Evolutionary conservation across 306 rosid species (phyloP).

Genomic region (Vigna hirtella): DNA sequence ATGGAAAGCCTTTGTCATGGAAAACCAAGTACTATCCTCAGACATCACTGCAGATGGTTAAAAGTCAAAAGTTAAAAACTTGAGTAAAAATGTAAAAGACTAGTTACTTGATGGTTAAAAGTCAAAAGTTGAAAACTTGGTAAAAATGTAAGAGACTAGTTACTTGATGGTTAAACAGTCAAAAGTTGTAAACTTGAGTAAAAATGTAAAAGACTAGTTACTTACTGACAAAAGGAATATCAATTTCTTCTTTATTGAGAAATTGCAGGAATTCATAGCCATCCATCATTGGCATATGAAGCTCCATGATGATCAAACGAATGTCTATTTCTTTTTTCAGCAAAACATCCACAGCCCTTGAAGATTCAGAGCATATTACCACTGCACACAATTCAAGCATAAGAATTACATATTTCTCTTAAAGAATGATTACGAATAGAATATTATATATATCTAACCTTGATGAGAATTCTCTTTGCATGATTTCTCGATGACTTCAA

Average conservation of each 20-base stretch:
- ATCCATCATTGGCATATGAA: constrained; percentile 71
- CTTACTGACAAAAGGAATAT: constrained; percentile 74
- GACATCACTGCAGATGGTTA: constrained; percentile 62
- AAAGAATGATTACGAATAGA: no score
- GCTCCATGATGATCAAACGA: constrained; percentile 67
- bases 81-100: no score
- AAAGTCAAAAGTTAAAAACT: neutral
- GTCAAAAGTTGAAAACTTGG: neutral
- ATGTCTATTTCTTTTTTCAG: constrained; percentile 51
- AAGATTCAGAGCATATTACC: constrained; percentile 48
- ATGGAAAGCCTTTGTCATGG: constrained; percentile 49
- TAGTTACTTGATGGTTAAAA: neutral
- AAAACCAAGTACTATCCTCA: constrained; percentile 51
- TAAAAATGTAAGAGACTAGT: no score
- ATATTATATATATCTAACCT: no score
- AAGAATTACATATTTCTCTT: no score
- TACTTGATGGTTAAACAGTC: neutral
- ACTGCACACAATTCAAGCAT: constrained; percentile 22
- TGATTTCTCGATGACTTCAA: no score
- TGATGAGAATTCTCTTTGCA: no score
- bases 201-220: neutral
- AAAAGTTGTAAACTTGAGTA: neutral
- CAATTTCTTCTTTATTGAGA: constrained; percentile 52
- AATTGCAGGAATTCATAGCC: constrained; percentile 58
- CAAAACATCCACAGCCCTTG: constrained; percentile 57